Base-by-base conservation (phyloP, 371 early-diverging fungal genomes). In the Circinella minor region DNA sequence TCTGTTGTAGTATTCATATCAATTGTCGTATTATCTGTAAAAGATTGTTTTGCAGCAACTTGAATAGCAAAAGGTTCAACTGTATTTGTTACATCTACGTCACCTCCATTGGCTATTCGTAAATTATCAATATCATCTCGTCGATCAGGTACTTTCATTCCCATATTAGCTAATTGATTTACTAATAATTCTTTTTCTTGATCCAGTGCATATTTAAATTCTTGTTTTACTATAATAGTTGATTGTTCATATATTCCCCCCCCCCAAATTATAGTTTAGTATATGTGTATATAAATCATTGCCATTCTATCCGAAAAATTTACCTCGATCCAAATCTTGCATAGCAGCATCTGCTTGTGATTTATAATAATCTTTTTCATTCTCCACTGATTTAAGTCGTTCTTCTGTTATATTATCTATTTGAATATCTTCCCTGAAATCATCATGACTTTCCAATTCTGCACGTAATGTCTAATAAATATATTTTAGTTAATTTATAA, bases 351-450 rank as follows among this genome's bases (percentile, higher is more conserved):
- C 75, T 17, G 81, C 84, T 66, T 72, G 71, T 20, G 71, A 59
- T 60, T 80, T 81, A 66, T 84, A 84, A 63, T 80, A 81, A 37
- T 81, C 78, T 49, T 84, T 84, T 73, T 84, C 84, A 43, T 76
- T 69, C 65, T 78, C 75, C n/a, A 78, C 76, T 3, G 74, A 73
- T 54, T 72, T 75, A 37, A 81, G 46, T 37, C 74, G 70, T 60
- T 77, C 72, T 36, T 78, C 71, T 46, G 74, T 68, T 27, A 2
- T 2, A 55, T 55, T n/a, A 34, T 63, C 69, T 43, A 68, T 18
- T 15, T 39, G 38, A 10, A 39, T 38, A 13, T 70, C 70, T 5
- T 57, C 57, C 34, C 27, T 57, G 34, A 57, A 34, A 55, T 65
- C 61, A 11, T 46, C 6, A 20, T 75, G 69, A 17, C 34, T 71